Evolutionary conservation across 2,329 filamentous ascomycete genomes (phyloP).

Genomic region (Rhynchosporium secalis): DNA sequence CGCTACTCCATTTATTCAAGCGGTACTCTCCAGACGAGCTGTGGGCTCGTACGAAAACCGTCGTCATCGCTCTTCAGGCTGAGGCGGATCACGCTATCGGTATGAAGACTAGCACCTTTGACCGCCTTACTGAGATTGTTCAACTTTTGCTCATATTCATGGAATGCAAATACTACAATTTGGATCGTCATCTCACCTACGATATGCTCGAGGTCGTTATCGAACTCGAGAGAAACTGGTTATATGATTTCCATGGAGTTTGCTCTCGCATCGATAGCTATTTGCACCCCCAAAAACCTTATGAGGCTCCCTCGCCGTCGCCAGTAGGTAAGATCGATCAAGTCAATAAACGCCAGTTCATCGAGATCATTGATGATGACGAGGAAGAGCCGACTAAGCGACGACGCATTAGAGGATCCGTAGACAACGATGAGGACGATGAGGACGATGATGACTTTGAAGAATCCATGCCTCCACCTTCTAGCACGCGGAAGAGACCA

Average conservation of each 20-base stretch:
- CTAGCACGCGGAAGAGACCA: conserved; percentile 43
- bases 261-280: conserved; percentile 20
- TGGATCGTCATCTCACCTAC: not conserved
- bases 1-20: conserved; percentile 23
- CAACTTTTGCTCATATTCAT: conserved; percentile 21
- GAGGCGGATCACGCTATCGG: conserved; percentile 17
- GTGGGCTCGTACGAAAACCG: conserved; percentile 21
- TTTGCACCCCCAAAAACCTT: not conserved
- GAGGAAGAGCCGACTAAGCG: conserved; percentile 29
- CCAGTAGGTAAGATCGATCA: not conserved
- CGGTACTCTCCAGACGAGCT: conserved; percentile 18
- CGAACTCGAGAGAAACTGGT: conserved; percentile 5
- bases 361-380: conserved; percentile 17
- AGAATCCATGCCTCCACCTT: conserved; percentile 20
- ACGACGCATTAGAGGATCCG: not conserved
- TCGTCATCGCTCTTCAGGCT: conserved; percentile 17
- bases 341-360: not conserved
- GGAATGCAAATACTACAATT: conserved; percentile 1
- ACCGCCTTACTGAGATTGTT: conserved; percentile 30
- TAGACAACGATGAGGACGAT: not conserved
- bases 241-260: conserved; percentile 21
- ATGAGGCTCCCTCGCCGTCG: conserved; percentile 6
- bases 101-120: conserved; percentile 23
- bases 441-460: conserved; percentile 17
- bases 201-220: not conserved